Base-by-base conservation (phyloP, 2,329 filamentous ascomycete species). In the Neocucurbitaria cava region DNA sequence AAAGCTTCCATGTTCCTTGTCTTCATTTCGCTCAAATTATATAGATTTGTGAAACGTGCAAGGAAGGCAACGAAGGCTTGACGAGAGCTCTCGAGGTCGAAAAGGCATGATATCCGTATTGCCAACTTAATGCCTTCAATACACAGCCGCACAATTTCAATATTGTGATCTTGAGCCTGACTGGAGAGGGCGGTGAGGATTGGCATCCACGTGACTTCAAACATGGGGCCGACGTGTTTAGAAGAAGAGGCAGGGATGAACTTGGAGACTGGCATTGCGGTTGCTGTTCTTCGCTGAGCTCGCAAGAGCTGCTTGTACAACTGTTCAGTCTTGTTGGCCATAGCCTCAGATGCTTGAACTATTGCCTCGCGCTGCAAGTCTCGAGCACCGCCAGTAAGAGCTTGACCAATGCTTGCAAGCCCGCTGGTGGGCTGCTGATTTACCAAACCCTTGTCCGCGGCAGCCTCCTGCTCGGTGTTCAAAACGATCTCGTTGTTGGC, bases 141-240 rank as follows among this genome's bases (percentile, higher is more conserved):
- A 69, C 95, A 99, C 6, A 96, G 78, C 71, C 89, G 92, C 74
- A 97, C 93, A 15, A 95, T 91, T 63, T 97, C 92, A 4, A 96
- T 82, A 68, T 97, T 97, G 64, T 96, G 91, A 71, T 96, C 93
- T 66, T 98, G 95, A 73, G 95, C 93, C 64, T 96, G 91, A 46
- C 91, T 93, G 1, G 94, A 97, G 23, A 99, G 83, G 0, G 93
- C 93, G 5, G 94, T 98, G 69, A 99, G 89, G 76, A 97, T 96
- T 9, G 94, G 96, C 94, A 98, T 99, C 95, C 95, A 99, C 0
- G 92, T 96, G 21, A 96, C 92, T 68, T 96, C 93, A 71, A 99
- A 98, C 95, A 99, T 99, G 0, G 95, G 92, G 0, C 95, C 95
- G 45, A 97, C 90, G 74, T 99, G 95, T 66, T 92, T 94, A 73